Percentiles rank a stretch among this genome's conserved stretches.
Evolutionary conservation across 2,329 filamentous ascomycete species (phyloP).

Genomic region (Daldinia sp.): DNA sequence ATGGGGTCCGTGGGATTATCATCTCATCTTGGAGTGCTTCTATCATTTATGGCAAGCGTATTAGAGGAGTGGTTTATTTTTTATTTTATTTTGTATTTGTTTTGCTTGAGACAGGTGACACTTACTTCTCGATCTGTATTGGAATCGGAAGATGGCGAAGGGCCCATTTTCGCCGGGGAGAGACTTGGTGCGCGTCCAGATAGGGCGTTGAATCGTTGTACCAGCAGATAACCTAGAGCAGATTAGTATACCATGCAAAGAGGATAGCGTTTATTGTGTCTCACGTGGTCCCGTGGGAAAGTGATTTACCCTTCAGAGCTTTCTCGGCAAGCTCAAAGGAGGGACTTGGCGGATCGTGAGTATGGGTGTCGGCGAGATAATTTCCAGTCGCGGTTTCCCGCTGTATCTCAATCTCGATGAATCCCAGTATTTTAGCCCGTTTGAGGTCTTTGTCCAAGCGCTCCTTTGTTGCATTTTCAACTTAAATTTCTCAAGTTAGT

Average conservation of each 20-base stretch:
- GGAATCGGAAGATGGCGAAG: conserved; percentile 50
- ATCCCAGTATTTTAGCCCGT: conserved; percentile 45
- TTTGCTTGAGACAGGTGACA: neutral
- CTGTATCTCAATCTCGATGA: conserved; percentile 45
- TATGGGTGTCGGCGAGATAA: too few relatives aligned
- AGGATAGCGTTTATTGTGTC: neutral
- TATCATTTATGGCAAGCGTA: conserved; percentile 25
- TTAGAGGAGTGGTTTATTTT: neutral
- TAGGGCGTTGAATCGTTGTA: neutral
- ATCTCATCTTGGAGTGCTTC: conserved; percentile 51
- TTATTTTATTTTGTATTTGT: too few relatives aligned
- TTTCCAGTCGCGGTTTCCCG: neutral
- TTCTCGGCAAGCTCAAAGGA: conserved; percentile 51
- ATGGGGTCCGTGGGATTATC: conserved; percentile 49
- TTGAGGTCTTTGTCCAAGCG: conserved; percentile 45
- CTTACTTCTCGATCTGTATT: conserved; percentile 52
- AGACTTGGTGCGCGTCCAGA: neutral
- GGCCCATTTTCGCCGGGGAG: conserved; percentile 42
- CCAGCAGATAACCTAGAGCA: conserved; percentile 36
- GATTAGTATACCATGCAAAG: neutral
- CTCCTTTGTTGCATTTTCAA: conserved; percentile 45
- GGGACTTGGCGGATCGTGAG: neutral
- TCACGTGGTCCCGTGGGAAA: conserved; percentile 53
- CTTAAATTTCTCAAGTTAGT: conserved; percentile 25
- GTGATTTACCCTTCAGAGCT: conserved; percentile 52